Evolutionary conservation across 768 basidiomycete species (phyloP).

Genomic region (Collybia sordida): DNA sequence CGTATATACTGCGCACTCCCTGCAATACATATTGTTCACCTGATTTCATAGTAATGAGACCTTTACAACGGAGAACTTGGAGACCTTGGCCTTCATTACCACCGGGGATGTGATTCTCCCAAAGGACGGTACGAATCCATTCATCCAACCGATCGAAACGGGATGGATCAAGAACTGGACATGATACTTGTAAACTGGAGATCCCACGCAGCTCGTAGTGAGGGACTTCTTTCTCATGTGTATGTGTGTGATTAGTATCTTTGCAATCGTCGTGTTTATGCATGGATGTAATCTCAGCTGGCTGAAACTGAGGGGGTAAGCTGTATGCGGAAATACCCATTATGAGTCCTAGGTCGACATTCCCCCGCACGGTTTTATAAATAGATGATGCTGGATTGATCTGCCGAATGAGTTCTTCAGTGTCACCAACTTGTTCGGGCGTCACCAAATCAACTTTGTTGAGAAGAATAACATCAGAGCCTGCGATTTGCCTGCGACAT

Average conservation of each 20-base stretch:
- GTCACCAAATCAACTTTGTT: conserved; percentile 87
- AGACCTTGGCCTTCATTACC: conserved; percentile 28
- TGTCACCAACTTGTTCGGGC: conserved; percentile 38
- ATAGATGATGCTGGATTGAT: conserved; percentile 83
- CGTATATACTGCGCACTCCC: conserved; percentile 90
- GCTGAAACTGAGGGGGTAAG: conserved; percentile 37
- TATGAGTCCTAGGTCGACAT: conserved; percentile 74
- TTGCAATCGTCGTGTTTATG: conserved; percentile 27
- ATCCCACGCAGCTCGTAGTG: conserved; percentile 84
- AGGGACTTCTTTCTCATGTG: conserved; percentile 32
- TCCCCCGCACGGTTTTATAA: conserved; percentile 65
- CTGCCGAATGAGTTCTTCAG: conserved; percentile 61
- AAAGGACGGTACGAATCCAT: conserved; percentile 81
- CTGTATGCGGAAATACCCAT: conserved; percentile 82
- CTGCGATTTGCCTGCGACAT: conserved; percentile 81
- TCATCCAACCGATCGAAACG: conserved; percentile 62
- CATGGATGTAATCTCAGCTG: not conserved
- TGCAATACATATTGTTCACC: conserved; percentile 78
- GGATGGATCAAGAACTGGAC: conserved; percentile 53
- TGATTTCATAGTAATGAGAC: conserved; percentile 56
- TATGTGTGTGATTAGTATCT: conserved; percentile 32
- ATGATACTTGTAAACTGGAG: conserved; percentile 70
- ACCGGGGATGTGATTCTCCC: conserved; percentile 65
- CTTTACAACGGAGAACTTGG: conserved; percentile 86
- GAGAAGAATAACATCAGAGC: conserved; percentile 86